Conservation (phyloP, 2,329 filamentous ascomycete genomes). For the Aspergillus pseudonomiae region DNA sequence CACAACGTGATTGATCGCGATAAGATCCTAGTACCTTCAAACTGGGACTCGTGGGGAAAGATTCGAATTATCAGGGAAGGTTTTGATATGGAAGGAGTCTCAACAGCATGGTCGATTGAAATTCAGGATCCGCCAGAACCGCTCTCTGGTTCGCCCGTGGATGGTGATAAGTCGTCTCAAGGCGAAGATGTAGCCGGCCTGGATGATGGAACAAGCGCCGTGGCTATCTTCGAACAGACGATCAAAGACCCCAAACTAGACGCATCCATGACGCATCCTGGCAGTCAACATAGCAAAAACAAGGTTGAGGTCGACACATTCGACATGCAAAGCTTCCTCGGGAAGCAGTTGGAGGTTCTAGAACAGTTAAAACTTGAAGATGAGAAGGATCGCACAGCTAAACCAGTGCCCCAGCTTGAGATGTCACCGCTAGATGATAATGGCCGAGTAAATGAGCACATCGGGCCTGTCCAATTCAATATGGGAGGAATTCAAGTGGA, state of each 20-base stretch:
- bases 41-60: conserved; percentile 99
- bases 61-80: conserved; percentile 88
- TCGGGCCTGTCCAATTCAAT: conserved; percentile 95
- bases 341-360: conserved; percentile 72
- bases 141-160: conserved; percentile 26
- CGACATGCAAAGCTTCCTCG: conserved; percentile 77
- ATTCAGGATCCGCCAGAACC: conserved; percentile 61
- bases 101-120: conserved; percentile 82
- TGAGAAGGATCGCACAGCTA: conserved; percentile 44
- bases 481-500: conserved; percentile 97
- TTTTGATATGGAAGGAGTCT: conserved; percentile 87
- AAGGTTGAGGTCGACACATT: conserved; percentile 65
- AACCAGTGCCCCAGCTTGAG: conserved; percentile 38
- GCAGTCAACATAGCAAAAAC: conserved; percentile 46
- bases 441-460: conserved; percentile 70
- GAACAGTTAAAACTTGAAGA: conserved; percentile 66
- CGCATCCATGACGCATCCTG: conserved; percentile 57
- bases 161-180: conserved; percentile 33
- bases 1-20: conserved; percentile 92
- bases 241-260: conserved; percentile 74
- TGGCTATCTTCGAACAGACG: conserved; percentile 75
- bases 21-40: conserved; percentile 90
- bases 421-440: conserved; percentile 43
- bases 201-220: conserved; percentile 59
- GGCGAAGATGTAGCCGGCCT: conserved; percentile 20